A percentile compares a stretch with the other conserved stretches of the same genome.
Conservation (phyloP, 805 yeast species). For the Monosporozyma servazzii region DNA sequence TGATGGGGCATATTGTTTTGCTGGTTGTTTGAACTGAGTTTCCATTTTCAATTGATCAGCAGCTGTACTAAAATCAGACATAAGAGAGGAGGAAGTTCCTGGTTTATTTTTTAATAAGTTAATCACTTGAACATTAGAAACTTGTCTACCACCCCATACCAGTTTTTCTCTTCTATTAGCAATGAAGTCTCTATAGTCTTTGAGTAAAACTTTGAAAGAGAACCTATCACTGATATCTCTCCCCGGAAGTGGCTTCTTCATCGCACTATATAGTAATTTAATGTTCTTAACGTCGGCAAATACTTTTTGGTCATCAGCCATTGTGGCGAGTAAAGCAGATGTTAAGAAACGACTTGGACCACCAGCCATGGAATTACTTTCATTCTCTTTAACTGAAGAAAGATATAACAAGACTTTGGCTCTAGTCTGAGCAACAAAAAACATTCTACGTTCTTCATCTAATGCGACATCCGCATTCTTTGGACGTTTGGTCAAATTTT, state of each 20-base stretch:
- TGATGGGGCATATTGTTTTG: slow-evolving; percentile 12
- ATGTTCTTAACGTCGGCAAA: slow-evolving; percentile 17
- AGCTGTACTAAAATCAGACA: slow-evolving; percentile 22
- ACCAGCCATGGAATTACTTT: slow-evolving; percentile 14
- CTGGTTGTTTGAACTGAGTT: slow-evolving; percentile 2
- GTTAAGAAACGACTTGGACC: slow-evolving; percentile 28
- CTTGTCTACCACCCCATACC: slow-evolving; percentile 23
- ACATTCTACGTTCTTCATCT: slow-evolving; percentile 74
- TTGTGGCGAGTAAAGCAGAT: slow-evolving; percentile 18
- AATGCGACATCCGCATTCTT: slow-evolving; percentile 17
- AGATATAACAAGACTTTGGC: slow-evolving; percentile 54
- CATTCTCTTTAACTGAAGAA: slow-evolving; percentile 22
- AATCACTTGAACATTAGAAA: slow-evolving; percentile 13
- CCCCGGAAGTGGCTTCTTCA: slow-evolving; percentile 8
- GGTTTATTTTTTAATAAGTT: slow-evolving; percentile 14
- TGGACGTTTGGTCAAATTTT: neutral
- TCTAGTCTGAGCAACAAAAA: slow-evolving; percentile 84
- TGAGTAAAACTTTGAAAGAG: slow-evolving; percentile 17
- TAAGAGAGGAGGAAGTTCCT: neutral
- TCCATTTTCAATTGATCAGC: slow-evolving; percentile 16
- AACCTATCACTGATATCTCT: slow-evolving; percentile 6
- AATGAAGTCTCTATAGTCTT: slow-evolving; percentile 23
- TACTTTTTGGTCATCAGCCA: slow-evolving; percentile 22
- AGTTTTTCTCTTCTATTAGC: slow-evolving; percentile 22
- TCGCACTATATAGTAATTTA: slow-evolving; percentile 15